Percentiles rank a stretch among this genome's conserved stretches.
Conservation (phyloP, 495 filamentous ascomycete genomes). For the Hyphodiscus hymeniophilus region DNA sequence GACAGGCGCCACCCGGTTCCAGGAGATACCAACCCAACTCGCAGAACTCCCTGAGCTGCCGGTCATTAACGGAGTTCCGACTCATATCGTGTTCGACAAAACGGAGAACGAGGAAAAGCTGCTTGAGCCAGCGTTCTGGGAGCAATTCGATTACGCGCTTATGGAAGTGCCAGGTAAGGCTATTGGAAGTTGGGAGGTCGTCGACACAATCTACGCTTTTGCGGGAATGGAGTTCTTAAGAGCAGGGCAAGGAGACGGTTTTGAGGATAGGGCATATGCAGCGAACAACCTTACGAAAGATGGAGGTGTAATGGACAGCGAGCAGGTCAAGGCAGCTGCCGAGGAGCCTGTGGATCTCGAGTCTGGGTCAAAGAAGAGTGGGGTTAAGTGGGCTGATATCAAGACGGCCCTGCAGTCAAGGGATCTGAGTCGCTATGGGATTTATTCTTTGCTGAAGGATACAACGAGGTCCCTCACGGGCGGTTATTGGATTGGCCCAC, state of each 20-base stretch:
- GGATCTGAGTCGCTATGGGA: constrained; percentile 12
- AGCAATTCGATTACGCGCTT: constrained; percentile 71
- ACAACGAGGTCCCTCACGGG: constrained; percentile 32
- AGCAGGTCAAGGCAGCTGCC: constrained; percentile 12
- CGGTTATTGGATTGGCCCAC: constrained; percentile 57
- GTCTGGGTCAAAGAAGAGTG: constrained; percentile 25
- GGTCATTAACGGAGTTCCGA: constrained; percentile 8
- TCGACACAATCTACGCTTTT: constrained; percentile 62
- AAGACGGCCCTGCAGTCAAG: constrained; percentile 6
- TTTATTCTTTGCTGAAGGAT: constrained; percentile 22
- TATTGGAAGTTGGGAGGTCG: constrained; percentile 62
- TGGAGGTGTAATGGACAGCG: constrained; percentile 10
- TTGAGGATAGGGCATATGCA: constrained; percentile 21
- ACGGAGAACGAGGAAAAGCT: constrained; percentile 51
- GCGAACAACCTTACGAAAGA: constrained; percentile 20
- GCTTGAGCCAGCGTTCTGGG: constrained; percentile 64
- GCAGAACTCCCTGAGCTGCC: constrained; percentile 1
- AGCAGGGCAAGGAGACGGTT: constrained; percentile 32
- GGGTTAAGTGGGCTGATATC: constrained; percentile 16
- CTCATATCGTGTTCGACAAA: constrained; percentile 46
- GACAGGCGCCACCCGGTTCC: constrained; percentile 88
- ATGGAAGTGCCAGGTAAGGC: constrained; percentile 53
- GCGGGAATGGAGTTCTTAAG: constrained; percentile 58
- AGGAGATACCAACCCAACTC: constrained; percentile 33
- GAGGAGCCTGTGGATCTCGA: constrained; percentile 24